Evolutionary conservation across 2,329 filamentous ascomycete species (phyloP).

Genomic region (Talaromyces sp.): DNA sequence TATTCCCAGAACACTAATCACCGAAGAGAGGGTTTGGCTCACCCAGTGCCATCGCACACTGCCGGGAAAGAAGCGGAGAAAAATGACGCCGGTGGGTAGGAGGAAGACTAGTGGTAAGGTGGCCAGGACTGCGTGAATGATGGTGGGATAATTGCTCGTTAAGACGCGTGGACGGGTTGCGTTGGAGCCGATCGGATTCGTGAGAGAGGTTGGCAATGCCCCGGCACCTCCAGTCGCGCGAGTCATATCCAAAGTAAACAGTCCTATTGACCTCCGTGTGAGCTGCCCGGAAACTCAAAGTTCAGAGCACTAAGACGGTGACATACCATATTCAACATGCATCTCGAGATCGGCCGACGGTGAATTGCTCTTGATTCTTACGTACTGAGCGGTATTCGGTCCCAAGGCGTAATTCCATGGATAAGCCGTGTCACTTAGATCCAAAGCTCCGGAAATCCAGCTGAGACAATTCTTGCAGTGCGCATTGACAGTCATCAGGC

Average conservation of each 20-base stretch:
- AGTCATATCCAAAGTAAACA: constrained; percentile 14
- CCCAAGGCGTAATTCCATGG: constrained; percentile 15
- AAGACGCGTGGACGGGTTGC: not conserved
- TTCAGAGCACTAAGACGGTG: not conserved
- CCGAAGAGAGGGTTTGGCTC: constrained; percentile 8
- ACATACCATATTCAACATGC: constrained; percentile 16
- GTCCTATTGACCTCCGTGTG: constrained; percentile 3
- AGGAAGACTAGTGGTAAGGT: constrained; percentile 8
- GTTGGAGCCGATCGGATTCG: not conserved
- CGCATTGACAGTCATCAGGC: constrained; percentile 12
- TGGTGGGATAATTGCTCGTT: constrained; percentile 5
- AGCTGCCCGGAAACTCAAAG: not conserved
- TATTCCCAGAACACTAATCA: constrained; percentile 6
- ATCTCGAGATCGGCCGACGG: constrained; percentile 8
- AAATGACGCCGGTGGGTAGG: constrained; percentile 6
- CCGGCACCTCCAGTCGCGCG: not conserved
- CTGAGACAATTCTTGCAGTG: constrained; percentile 9
- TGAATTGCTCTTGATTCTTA: constrained; percentile 10
- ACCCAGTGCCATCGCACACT: constrained; percentile 13
- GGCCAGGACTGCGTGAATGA: constrained; percentile 9
- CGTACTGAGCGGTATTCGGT: constrained; percentile 8
- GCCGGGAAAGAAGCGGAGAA: constrained; percentile 8
- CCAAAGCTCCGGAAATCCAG: constrained; percentile 6
- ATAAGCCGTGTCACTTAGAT: constrained; percentile 7
- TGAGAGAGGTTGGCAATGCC: constrained; percentile 1